Evolutionary conservation across 257 asterid genomes (phyloP).

Genomic region (Primulina tabacum): DNA sequence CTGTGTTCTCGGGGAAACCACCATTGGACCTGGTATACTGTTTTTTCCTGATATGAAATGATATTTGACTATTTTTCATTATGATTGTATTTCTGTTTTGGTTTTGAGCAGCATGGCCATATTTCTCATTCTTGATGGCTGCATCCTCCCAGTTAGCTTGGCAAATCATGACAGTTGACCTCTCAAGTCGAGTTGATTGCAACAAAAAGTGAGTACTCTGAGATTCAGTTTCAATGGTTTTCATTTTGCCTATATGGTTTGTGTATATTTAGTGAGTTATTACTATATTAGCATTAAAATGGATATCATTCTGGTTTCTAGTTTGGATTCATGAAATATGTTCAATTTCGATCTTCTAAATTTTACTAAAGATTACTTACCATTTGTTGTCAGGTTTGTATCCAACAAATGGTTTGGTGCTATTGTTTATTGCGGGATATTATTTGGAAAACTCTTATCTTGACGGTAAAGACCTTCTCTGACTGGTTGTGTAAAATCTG

Average conservation of each 20-base stretch:
- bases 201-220: slow-evolving; percentile 53
- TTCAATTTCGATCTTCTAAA: neutral
- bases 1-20: neutral
- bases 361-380: slow-evolving; percentile 2
- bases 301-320: slow-evolving; percentile 3
- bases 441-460: slow-evolving; percentile 54
- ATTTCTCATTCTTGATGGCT: slow-evolving; percentile 51
- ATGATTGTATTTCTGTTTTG: slow-evolving; percentile 13
- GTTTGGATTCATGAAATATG: neutral
- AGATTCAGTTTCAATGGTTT: neutral
- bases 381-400: slow-evolving; percentile 47
- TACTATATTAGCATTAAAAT: neutral
- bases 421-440: slow-evolving; percentile 59
- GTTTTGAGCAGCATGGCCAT: slow-evolving; percentile 65
- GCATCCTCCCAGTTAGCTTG: slow-evolving; percentile 76
- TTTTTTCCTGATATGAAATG: too few species aligned
- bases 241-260: slow-evolving; percentile 1
- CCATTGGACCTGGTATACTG: neutral
- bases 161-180: slow-evolving; percentile 77
- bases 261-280: neutral
- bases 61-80: slow-evolving; percentile 2
- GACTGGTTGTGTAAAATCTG: slow-evolving; percentile 3
- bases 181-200: slow-evolving; percentile 74
- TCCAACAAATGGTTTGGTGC: slow-evolving; percentile 95
- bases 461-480: slow-evolving; percentile 28